Evolutionary conservation across 495 filamentous ascomycete genomes (phyloP).

Genomic region (Polyplosphaeria fusca): DNA sequence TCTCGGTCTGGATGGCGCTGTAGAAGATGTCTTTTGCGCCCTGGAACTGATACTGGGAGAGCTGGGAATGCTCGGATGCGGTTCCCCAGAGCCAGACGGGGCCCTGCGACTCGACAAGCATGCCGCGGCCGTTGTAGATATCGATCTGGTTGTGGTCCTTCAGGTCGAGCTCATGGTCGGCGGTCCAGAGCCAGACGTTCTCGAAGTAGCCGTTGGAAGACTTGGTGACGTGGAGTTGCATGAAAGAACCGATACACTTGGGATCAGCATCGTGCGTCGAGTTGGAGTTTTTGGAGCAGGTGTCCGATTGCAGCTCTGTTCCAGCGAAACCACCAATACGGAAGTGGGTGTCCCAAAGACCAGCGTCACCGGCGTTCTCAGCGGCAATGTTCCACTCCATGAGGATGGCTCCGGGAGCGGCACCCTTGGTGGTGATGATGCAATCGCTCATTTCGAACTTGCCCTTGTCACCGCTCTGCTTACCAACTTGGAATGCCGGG

Average conservation of each 20-base stretch:
- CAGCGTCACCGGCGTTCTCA: slow-evolving; percentile 39
- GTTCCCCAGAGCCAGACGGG: slow-evolving; percentile 68
- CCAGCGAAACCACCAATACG: slow-evolving; percentile 48
- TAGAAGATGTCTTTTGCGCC: slow-evolving; percentile 67
- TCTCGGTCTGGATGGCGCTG: slow-evolving; percentile 81
- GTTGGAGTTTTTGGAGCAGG: slow-evolving; percentile 40
- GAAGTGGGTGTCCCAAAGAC: slow-evolving; percentile 49
- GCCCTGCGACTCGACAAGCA: slow-evolving; percentile 53
- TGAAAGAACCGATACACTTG: slow-evolving; percentile 46
- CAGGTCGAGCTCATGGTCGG: slow-evolving; percentile 45
- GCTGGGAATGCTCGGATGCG: slow-evolving; percentile 68
- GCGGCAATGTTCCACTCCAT: slow-evolving; percentile 69
- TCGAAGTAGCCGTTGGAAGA: slow-evolving; percentile 42
- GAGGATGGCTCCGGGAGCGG: slow-evolving; percentile 66
- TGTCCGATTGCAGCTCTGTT: slow-evolving; percentile 41
- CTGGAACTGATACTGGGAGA: slow-evolving; percentile 80
- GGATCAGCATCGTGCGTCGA: slow-evolving; percentile 31
- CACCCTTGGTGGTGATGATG: slow-evolving; percentile 59
- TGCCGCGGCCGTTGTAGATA: slow-evolving; percentile 46
- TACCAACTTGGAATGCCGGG: slow-evolving; percentile 64
- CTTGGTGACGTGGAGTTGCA: slow-evolving; percentile 41
- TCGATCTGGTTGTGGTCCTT: slow-evolving; percentile 41
- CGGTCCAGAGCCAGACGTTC: slow-evolving; percentile 46
- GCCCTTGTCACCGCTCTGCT: slow-evolving; percentile 48
- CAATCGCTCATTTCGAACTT: slow-evolving; percentile 58